Percentiles rank a stretch among this genome's conserved stretches.
Conservation (phyloP, 2,329 filamentous ascomycete genomes). For the Furcasterigmium sp. region DNA sequence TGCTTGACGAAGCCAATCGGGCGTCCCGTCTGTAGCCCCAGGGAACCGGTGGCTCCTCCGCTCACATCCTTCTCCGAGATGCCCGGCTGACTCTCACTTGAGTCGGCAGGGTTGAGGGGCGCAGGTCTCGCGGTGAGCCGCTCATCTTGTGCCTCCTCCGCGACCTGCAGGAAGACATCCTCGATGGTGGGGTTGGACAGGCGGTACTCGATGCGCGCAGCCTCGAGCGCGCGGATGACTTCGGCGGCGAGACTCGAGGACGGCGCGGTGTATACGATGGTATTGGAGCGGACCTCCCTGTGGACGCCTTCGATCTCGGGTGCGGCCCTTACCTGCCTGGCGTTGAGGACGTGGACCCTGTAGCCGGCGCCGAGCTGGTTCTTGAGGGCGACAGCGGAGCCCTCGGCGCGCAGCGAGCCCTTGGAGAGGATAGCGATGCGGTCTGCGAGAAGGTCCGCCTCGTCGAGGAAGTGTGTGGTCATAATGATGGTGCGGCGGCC, state of each 20-base stretch:
- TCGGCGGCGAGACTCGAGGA: slow-evolving; percentile 65
- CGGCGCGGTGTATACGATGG: slow-evolving; percentile 66
- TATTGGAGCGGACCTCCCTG: slow-evolving; percentile 60
- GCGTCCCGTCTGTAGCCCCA: slow-evolving; percentile 62
- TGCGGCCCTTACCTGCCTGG: slow-evolving; percentile 38
- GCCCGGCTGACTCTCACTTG: too few species aligned
- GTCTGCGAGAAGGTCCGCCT: slow-evolving; percentile 67
- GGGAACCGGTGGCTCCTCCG: neutral
- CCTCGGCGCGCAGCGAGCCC: slow-evolving; percentile 59
- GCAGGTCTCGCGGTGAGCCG: slow-evolving; percentile 6
- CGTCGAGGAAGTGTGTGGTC: slow-evolving; percentile 73
- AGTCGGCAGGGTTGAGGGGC: too few species aligned
- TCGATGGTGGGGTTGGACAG: slow-evolving; percentile 88
- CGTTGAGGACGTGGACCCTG: slow-evolving; percentile 23
- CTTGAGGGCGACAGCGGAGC: slow-evolving; percentile 65
- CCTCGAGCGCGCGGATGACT: slow-evolving; percentile 66
- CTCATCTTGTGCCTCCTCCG: slow-evolving; percentile 59
- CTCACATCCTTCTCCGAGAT: neutral
- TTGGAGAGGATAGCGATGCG: slow-evolving; percentile 67
- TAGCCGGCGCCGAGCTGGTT: slow-evolving; percentile 50
- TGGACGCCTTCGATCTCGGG: slow-evolving; percentile 50
- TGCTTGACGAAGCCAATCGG: slow-evolving; percentile 67
- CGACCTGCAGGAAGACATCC: slow-evolving; percentile 83
- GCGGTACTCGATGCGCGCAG: slow-evolving; percentile 69
- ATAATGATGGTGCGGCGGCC: slow-evolving; percentile 63